A percentile compares a stretch with the other conserved stretches of the same genome.
phyloP scores from a whole-genome alignment of 495 filamentous ascomycete species.

The Aspergillus panamensis region DNA sequence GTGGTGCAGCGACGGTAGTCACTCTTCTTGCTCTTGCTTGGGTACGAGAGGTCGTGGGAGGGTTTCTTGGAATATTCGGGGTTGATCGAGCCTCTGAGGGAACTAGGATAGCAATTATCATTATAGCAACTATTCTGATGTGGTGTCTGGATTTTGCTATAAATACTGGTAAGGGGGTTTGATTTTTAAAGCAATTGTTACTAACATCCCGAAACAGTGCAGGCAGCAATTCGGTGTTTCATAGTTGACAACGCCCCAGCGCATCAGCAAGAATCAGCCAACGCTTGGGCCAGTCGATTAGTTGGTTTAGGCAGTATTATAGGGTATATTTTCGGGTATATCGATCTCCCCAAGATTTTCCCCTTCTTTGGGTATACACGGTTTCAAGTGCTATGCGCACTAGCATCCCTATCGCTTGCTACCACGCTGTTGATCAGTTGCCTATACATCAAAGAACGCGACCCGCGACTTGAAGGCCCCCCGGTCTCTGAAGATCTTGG shows the following conservation, averaged over 20 bases:
- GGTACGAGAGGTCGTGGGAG: constrained; percentile 73
- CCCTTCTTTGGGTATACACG: constrained; percentile 79
- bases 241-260: constrained; percentile 86
- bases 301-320: constrained; percentile 82
- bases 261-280: constrained; percentile 86
- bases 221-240: constrained; percentile 83
- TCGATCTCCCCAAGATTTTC: constrained; percentile 65
- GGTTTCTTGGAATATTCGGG: constrained; percentile 68
- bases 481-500: constrained; percentile 56
- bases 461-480: constrained; percentile 67
- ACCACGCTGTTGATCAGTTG: constrained; percentile 65
- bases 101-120: constrained; percentile 58
- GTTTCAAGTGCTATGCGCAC: constrained; percentile 83
- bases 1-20: constrained; percentile 66
- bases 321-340: constrained; percentile 78
- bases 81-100: constrained; percentile 57
- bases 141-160: constrained; percentile 88
- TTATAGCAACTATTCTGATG: constrained; percentile 74
- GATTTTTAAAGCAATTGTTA: not conserved
- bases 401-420: constrained; percentile 67
- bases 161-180: constrained; percentile 66
- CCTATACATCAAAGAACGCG: constrained; percentile 65
- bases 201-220: constrained; percentile 50
- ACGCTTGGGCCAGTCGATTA: constrained; percentile 80
- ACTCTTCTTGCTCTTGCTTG: constrained; percentile 76